Percentiles rank a stretch among this genome's conserved stretches.
These are phyloP conservation scores for Verticillium nubilum DNA, from an alignment of 2,329 filamentous ascomycete genomes.

Conservation along the genomic window DNA sequence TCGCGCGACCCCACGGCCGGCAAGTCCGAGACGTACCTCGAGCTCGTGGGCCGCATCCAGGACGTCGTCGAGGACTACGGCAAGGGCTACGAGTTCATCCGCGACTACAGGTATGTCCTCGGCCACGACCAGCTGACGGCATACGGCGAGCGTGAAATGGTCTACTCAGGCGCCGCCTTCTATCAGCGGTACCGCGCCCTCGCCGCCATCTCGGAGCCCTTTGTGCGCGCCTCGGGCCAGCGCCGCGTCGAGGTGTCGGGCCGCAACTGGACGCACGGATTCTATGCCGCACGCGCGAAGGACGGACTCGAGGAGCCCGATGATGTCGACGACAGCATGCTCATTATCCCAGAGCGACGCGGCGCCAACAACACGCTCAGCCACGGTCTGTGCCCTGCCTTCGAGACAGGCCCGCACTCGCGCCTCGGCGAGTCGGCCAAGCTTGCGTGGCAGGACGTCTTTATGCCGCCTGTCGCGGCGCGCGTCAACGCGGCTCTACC, in stretches of 20 bases:
- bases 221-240: conserved; percentile 66
- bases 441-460: conserved; percentile 53
- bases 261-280: conserved; percentile 69
- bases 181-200: conserved; percentile 67
- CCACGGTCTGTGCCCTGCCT: conserved; percentile 65
- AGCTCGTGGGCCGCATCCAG: conserved; percentile 63
- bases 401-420: conserved; percentile 54
- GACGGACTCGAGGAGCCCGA: conserved; percentile 30
- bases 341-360: conserved; percentile 63
- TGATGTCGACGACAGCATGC: conserved; percentile 47
- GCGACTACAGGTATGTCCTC: conserved; percentile 65
- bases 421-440: conserved; percentile 45
- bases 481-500: conserved; percentile 65
- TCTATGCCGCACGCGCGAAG: conserved; percentile 43
- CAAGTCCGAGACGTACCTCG: conserved; percentile 61
- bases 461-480: conserved; percentile 60
- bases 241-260: conserved; percentile 70
- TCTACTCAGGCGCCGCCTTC: conserved; percentile 71
- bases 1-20: conserved; percentile 70
- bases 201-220: conserved; percentile 53
- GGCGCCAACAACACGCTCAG: conserved; percentile 77
- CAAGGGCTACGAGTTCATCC: conserved; percentile 62
- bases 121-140: conserved; percentile 63
- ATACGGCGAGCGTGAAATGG: conserved; percentile 63
- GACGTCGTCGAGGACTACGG: conserved; percentile 49